These are phyloP conservation scores for Farysia itapuensis DNA, from an alignment of 1,284 basidiomycete species.

Conservation along the genomic window DNA sequence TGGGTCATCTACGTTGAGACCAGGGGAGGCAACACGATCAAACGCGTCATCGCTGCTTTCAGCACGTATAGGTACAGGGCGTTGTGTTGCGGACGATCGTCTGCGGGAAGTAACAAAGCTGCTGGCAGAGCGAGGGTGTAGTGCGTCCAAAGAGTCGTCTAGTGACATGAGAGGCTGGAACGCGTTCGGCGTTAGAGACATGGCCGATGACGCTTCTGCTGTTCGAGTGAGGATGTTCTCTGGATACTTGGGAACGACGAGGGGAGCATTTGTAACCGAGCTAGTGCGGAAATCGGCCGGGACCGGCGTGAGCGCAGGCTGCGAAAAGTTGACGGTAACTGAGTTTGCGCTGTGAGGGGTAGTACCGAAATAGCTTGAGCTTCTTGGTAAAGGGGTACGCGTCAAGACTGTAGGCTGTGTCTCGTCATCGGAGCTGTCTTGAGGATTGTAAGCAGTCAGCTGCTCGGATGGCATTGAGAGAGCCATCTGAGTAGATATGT, in stretches of 20 bases:
- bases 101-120: conserved; percentile 5
- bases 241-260: conserved; percentile 39
- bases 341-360: conserved; percentile 20
- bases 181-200: not conserved
- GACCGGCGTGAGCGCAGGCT: conserved; percentile 21
- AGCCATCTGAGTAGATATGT: conserved; percentile 11
- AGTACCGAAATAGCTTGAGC: conserved; percentile 23
- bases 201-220: not conserved
- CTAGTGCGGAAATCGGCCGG: conserved; percentile 35
- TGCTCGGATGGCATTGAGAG: conserved; percentile 12
- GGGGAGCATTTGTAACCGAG: conserved; percentile 44
- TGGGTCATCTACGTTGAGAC: conserved; percentile 15
- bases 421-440: conserved; percentile 36
- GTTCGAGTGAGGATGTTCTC: conserved; percentile 2
- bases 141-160: conserved; percentile 4
- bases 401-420: not conserved
- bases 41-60: conserved; percentile 29
- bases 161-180: not conserved
- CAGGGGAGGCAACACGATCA: conserved; percentile 25
- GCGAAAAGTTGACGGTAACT: conserved; percentile 4
- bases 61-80: conserved; percentile 7
- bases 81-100: conserved; percentile 17
- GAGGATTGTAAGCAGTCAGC: conserved; percentile 19
- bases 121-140: not conserved
- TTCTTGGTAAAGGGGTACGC: conserved; percentile 22